Base-by-base conservation (phyloP, 2,329 filamentous ascomycete genomes). In the Stagonosporopsis chrysanthemi region DNA sequence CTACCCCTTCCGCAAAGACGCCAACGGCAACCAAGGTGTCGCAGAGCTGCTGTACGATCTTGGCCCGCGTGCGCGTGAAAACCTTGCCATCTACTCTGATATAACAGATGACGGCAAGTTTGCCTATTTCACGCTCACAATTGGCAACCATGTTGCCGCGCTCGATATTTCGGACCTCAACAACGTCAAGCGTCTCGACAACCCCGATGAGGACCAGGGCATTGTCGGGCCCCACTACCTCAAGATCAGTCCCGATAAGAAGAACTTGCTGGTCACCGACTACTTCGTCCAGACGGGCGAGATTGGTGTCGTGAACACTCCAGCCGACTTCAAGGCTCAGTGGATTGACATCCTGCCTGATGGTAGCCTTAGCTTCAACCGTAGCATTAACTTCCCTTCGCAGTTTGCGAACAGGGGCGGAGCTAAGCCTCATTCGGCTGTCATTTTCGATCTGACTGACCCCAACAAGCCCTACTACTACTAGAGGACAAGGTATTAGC, bases 281-380 rank as follows among this genome's bases (percentile, higher is more conserved):
- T 88, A 88, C 77, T 88, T 88, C 66, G 84, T 88, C 2, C 85
- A 88, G 74, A 84, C 81, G 9, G 85, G 85, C 24, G 82, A 84
- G 53, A 86, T 87, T 54, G 83, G 82, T 6, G 75, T 88, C 2
- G 79, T 88, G 66, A 87, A 87, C 67, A 86, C 84, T 0, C 84
- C 84, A 0, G 84, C 79, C 19, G 85, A 88, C 68, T 88, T 82
- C 80, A 87, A 86, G 78, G 85, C 80, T 0, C 63, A 84, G 61
- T 88, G 86, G 77, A 84, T 88, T 62, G 85, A 88, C 56, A 81
- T 88, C 56, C 72, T 80, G 9, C 70, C 79, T 2, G 78, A 87
- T 58, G 85, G 85, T 3, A 77, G 77, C n/a, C 70, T 88, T 50
- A 77, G 69, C 71, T 88, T 87, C 77, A 87, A 87, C 77, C 80